A percentile compares a stretch with the other conserved stretches of the same genome.
Evolutionary conservation across 1,284 basidiomycete species (phyloP).

Genomic region (Heterobasidion annosum): DNA sequence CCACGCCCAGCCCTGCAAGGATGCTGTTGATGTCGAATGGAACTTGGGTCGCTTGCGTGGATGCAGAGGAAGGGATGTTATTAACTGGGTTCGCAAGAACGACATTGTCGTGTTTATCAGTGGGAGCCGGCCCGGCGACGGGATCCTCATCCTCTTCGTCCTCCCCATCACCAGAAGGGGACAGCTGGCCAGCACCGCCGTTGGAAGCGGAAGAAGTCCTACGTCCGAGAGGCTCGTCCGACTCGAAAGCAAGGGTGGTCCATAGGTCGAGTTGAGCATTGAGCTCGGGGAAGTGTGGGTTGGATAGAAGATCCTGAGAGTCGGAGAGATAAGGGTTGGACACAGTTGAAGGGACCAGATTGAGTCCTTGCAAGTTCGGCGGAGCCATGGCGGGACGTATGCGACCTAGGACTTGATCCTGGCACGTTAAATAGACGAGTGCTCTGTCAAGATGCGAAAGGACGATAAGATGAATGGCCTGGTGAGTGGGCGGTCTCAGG

Average conservation of each 20-base stretch:
- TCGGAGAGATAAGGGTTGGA: conserved; percentile 29
- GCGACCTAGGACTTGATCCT: neutral
- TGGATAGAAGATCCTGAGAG: conserved; percentile 49
- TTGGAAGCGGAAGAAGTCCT: conserved; percentile 1
- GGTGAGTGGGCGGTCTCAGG: neutral
- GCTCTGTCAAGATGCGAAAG: neutral
- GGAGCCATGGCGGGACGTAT: conserved; percentile 32
- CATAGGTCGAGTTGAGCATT: conserved; percentile 76
- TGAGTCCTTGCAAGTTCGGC: conserved; percentile 66
- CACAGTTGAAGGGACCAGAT: conserved; percentile 54
- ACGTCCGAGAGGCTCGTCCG: conserved; percentile 49
- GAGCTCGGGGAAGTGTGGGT: conserved; percentile 60
- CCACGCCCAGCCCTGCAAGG: conserved; percentile 54
- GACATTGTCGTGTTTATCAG: conserved; percentile 50
- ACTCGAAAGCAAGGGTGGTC: conserved; percentile 75
- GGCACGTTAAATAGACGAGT: neutral
- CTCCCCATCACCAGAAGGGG: conserved; percentile 19
- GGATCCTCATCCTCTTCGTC: conserved; percentile 39
- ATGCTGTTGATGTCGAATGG: conserved; percentile 47
- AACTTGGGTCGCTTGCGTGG: conserved; percentile 12
- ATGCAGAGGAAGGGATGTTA: conserved; percentile 14
- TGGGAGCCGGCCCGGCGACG: conserved; percentile 35
- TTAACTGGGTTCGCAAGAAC: conserved; percentile 35
- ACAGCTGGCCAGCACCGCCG: conserved; percentile 22
- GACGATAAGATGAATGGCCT: conserved; percentile 8